Base-by-base conservation (phyloP, 352 stramenopile genomes). In the Phytophthora multivora region DNA sequence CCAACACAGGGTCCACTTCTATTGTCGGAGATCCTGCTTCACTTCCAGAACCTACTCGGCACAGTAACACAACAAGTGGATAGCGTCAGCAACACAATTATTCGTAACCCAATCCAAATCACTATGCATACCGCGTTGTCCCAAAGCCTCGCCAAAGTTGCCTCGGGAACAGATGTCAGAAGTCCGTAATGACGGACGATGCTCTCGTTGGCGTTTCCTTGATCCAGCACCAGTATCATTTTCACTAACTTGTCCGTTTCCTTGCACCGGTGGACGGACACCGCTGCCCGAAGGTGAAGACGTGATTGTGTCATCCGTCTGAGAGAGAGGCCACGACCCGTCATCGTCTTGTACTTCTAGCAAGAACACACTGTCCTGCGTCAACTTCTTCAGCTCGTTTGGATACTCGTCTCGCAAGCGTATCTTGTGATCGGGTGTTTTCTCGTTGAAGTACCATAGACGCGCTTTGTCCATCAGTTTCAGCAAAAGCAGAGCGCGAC, bases 331-430 rank as follows among this genome's bases (percentile, higher is more conserved):
- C 87, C 87, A 96, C 42, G 85, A 93, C 1, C 87, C 85, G 45
- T 96, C 87, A 7, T 90, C 76, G 35, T 96, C 87, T 76, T 93
- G 87, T 11, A 93, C 54, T 68, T 96, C 87, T 21, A 96, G 42
- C 28, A 96, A 59, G 23, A 96, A 91, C 0, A 94, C 84, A 43
- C 81, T 90, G 7, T 84, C 76, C 53, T 94, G 83, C 7, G 66
- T 90, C 31, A 96, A 42, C 19, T 83, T 81, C 30, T 74, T 71
- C 3, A 93, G 61, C 12, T 84, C 74, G 5, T 73, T 73, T 0
- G 77, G 73, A 33, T 75, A 75, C 18, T 80, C 73, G 10, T 65
- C 71, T 3, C 73, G 67, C 4, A 91, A 51, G 23, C 79, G 80
- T 47, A 89, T 86, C 51, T 94, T 93, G 63, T 80, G 72, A 13